phyloP scores from a whole-genome alignment of 768 basidiomycete species.

The Termitomyces sp. region DNA sequence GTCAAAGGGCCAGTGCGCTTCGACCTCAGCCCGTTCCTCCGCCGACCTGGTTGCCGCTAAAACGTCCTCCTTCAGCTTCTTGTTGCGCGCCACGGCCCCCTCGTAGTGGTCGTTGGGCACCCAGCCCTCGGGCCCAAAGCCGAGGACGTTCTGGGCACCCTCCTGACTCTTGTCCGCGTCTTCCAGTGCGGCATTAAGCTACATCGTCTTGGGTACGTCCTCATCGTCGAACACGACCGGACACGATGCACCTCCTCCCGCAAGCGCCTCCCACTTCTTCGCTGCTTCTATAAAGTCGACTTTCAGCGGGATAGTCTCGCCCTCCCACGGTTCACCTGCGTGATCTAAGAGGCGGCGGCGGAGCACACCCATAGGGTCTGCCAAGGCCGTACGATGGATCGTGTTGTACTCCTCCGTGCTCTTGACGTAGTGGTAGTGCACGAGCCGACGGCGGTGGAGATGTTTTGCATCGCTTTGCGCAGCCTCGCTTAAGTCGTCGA shows the following conservation, averaged over 20 bases:
- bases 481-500: slow-evolving; percentile 28
- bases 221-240: slow-evolving; percentile 43
- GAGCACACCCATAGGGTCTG: slow-evolving; percentile 31
- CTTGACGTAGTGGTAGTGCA: slow-evolving; percentile 23
- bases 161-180: slow-evolving; percentile 28
- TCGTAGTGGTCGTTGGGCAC: slow-evolving; percentile 40
- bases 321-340: slow-evolving; percentile 47
- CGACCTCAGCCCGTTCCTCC: slow-evolving; percentile 35
- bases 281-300: slow-evolving; percentile 39
- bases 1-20: slow-evolving; percentile 42
- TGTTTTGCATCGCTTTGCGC: no score
- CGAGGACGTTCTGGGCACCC: slow-evolving; percentile 21
- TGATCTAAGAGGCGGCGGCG: slow-evolving; percentile 38
- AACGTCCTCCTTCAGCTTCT: slow-evolving; percentile 30
- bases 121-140: slow-evolving; percentile 39
- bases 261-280: slow-evolving; percentile 39
- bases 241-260: slow-evolving; percentile 35
- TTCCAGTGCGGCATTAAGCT: slow-evolving; percentile 28
- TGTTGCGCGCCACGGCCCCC: slow-evolving; percentile 27
- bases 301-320: slow-evolving; percentile 46
- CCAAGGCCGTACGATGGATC: slow-evolving; percentile 36
- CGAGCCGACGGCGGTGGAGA: slow-evolving; percentile 34
- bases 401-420: slow-evolving; percentile 42
- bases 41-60: slow-evolving; percentile 26
- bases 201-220: slow-evolving; percentile 38